Evolutionary conservation across 805 yeast species (phyloP).

Genomic region (Kodamaea lidongshanica): DNA sequence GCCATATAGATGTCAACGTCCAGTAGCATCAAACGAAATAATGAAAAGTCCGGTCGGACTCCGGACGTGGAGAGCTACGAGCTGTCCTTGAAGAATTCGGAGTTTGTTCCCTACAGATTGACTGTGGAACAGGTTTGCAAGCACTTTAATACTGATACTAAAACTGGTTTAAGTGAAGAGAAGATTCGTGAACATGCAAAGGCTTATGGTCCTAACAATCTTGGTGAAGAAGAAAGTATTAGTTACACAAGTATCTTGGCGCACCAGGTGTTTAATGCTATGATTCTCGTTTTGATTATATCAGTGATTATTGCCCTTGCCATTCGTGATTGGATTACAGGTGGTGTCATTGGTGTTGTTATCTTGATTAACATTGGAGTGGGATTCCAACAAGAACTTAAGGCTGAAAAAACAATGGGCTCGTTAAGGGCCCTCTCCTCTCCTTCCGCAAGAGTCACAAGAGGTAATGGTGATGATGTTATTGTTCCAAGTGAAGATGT

Average conservation of each 20-base stretch:
- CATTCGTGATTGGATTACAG: constrained; percentile 73
- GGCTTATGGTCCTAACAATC: constrained; percentile 50
- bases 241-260: constrained; percentile 50
- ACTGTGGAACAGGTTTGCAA: constrained; percentile 32
- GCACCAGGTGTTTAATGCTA: constrained; percentile 70
- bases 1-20: too few species aligned
- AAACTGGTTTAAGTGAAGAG: constrained; percentile 36
- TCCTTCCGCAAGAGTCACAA: constrained; percentile 62
- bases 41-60: too few species aligned
- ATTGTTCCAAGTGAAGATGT: constrained; percentile 58
- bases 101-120: constrained; percentile 18
- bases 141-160: constrained; percentile 35
- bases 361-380: constrained; percentile 56
- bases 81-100: background rate
- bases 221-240: constrained; percentile 55
- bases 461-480: constrained; percentile 55
- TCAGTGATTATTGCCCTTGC: constrained; percentile 68
- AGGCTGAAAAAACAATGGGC: constrained; percentile 76
- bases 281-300: constrained; percentile 66
- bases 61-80: background rate
- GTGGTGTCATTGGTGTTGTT: constrained; percentile 72
- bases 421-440: constrained; percentile 61
- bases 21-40: too few species aligned
- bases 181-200: constrained; percentile 12
- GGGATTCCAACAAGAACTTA: constrained; percentile 65